Evolutionary conservation across 2,329 filamentous ascomycete species (phyloP).

Genomic region (Aphanocladium album): DNA sequence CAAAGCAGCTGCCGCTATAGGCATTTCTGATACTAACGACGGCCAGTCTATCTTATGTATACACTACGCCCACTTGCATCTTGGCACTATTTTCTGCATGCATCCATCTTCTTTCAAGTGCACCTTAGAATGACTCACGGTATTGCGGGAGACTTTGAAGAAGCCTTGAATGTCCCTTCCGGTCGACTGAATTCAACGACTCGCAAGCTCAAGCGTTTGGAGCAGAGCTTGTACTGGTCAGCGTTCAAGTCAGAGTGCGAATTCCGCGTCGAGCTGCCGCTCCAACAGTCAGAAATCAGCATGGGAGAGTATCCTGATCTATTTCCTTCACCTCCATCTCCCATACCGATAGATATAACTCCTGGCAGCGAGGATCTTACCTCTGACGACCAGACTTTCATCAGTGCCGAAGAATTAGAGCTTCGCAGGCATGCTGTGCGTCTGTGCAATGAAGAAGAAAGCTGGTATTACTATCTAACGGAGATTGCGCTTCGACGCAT

Average conservation of each 20-base stretch:
- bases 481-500: slow-evolving; percentile 38
- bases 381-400: not conserved
- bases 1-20: too few species aligned
- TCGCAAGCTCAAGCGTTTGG: slow-evolving; percentile 24
- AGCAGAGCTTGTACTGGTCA: slow-evolving; percentile 38
- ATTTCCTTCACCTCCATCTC: slow-evolving; percentile 23
- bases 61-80: slow-evolving; percentile 32
- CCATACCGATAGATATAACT: slow-evolving; percentile 5
- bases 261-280: slow-evolving; percentile 33
- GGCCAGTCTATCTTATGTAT: slow-evolving; percentile 34
- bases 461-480: slow-evolving; percentile 41
- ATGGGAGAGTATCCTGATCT: slow-evolving; percentile 29
- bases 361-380: not conserved
- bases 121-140: slow-evolving; percentile 24
- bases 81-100: slow-evolving; percentile 32
- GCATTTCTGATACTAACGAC: not conserved
- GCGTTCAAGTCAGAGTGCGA: slow-evolving; percentile 40
- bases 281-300: slow-evolving; percentile 31
- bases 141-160: slow-evolving; percentile 13
- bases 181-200: slow-evolving; percentile 3
- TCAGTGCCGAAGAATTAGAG: slow-evolving; percentile 15
- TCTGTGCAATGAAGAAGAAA: slow-evolving; percentile 27
- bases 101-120: slow-evolving; percentile 28
- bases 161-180: slow-evolving; percentile 8
- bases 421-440: slow-evolving; percentile 17